Base-by-base conservation (phyloP, 352 stramenopile species). In the Phytophthora hibernalis region DNA sequence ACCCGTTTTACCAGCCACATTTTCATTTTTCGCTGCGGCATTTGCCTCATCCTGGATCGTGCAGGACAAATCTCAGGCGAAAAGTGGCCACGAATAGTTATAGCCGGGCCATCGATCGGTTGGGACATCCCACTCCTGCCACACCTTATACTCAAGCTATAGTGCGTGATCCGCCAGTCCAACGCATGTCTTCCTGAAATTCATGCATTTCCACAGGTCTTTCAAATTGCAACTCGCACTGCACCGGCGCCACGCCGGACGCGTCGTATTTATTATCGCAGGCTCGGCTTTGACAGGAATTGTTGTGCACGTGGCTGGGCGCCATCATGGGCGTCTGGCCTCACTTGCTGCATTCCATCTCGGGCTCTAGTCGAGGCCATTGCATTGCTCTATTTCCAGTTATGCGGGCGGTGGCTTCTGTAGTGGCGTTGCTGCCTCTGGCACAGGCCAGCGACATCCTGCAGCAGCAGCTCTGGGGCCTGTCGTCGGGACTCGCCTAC, bases 391-490 rank as follows among this genome's bases (percentile, higher is more conserved):
- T 35, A 69, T 52, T 63, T 62, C 21, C 60, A 54, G 37, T 20
- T 10, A 62, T 63, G 55, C 55, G 45, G 31, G 47, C 44, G 54
- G 9, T 24, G 7, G n/a, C n/a, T 22, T 50, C 16, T 28, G 33
- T 21, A 42, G n/a, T 24, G 16, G 20, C 31, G 37, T 10, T 56
- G 28, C 61, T 65, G 35, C 10, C 35, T 16, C 10, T 16, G 38
- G 31, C 26, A 44, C 55, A 48, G 42, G 48, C 31, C 51, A 44
- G 48, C 45, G 47, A 40, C 26, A 59, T 92, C 49, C 58, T 91
- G 38, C 82, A 91, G 70, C 85, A 93, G 52, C 83, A 88, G 63
- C 75, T 95, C 65, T 91, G 79, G 56, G 85, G 87, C 0, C 69
- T 95, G 16, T 74, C 83, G 16, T 89, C 85, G 1, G 87, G 87